Evolutionary conservation across 2,329 filamentous ascomycete species (phyloP).

Genomic region (Myriosclerotinia duriaeana): DNA sequence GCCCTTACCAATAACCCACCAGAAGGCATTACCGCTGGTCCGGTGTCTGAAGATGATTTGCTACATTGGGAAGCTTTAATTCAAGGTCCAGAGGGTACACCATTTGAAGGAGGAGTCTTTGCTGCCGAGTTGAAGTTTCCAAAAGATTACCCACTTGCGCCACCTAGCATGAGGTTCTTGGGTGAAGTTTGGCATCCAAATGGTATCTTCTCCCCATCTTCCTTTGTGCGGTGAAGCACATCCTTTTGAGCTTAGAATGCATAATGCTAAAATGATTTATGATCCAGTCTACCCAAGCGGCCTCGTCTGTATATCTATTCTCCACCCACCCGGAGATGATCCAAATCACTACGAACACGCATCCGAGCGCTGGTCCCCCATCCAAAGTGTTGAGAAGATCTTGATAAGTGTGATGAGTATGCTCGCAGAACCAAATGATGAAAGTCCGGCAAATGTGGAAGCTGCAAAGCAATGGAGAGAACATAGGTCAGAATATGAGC

Average conservation of each 20-base stretch:
- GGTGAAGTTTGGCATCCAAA: conserved; percentile 97
- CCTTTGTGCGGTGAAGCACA: background rate
- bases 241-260: background rate
- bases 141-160: conserved; percentile 93
- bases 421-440: conserved; percentile 95
- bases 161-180: conserved; percentile 93
- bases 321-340: conserved; percentile 93
- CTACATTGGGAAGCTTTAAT: conserved; percentile 96
- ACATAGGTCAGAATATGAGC: conserved; percentile 77
- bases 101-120: conserved; percentile 94
- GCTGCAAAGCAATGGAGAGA: conserved; percentile 97
- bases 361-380: conserved; percentile 92
- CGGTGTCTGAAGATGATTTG: conserved; percentile 90
- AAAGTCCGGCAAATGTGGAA: conserved; percentile 94
- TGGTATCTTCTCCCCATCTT: conserved; percentile 53
- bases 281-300: conserved; percentile 80
- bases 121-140: conserved; percentile 93
- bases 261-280: background rate
- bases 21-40: conserved; percentile 96
- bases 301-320: conserved; percentile 95
- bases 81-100: conserved; percentile 90
- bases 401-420: conserved; percentile 97
- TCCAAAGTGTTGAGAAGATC: conserved; percentile 97
- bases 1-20: conserved; percentile 90
- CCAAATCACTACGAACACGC: conserved; percentile 98